Base-by-base conservation (phyloP, 1,284 basidiomycete species). In the Neolentinus lepideus region DNA sequence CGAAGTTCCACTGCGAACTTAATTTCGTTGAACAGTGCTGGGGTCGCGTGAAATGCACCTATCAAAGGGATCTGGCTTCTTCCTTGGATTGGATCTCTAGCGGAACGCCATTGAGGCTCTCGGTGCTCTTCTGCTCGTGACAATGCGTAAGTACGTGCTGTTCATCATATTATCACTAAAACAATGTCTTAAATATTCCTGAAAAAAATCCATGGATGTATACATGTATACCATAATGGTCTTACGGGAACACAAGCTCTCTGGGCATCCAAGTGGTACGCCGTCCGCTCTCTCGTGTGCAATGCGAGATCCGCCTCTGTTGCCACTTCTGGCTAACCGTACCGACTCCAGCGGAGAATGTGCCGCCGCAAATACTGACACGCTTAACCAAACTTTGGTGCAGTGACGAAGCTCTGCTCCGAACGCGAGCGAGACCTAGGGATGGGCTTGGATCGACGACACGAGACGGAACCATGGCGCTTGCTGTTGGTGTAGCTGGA, bases 11-110 rank as follows among this genome's bases (percentile, higher is more conserved):
- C 24, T 51, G 50, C 50, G 50, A 51, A 31, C 27, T 51, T n/a
- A 51, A 51, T 19, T 51, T 51, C 24, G 26, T 51, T 31, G 50
- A 51, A 54, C 61, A 61, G 45, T 62, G 59, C 52, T 64, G 64
- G 62, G 62, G 64, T 0, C 35, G 24, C 38, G 59, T 61, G 1
- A 65, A 65, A 51, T 31, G 51, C 0, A 14, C 50, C 10, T 64
- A 65, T 51, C 43, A 57, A 3, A 12, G 33, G 50, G 22, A 29
- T 38, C 53, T 38, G 19, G 21, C 29, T 21, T 51, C 52, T 10
- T 35, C 25, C 6, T 35, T 36, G 16, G 57, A 56, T 29, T 25
- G 2, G 61, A 58, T n/a, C 25, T 62, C 2, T 36, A 57, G 45
- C n/a, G 21, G 19, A 62, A 60, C 43, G 55, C 60, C 38, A 24